Evolutionary conservation across 331 rosid species (phyloP).

Genomic region (Pyracantha coccinea): DNA sequence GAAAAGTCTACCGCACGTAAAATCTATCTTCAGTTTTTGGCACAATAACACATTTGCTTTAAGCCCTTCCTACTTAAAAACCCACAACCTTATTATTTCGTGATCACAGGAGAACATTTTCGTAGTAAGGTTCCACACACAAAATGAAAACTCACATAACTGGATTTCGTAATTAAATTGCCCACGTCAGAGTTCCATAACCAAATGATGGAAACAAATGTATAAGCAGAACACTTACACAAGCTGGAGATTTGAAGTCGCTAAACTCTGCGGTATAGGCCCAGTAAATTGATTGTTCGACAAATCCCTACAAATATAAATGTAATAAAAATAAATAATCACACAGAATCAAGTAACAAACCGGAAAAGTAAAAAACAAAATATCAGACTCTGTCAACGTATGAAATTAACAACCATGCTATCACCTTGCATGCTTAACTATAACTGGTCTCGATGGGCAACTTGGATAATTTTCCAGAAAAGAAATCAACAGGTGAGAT

Average conservation of each 20-base stretch:
- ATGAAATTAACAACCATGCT: background rate
- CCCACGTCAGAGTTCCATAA: background rate
- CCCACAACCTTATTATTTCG: background rate
- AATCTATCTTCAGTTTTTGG: background rate
- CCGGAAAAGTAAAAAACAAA: background rate
- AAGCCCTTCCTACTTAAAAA: background rate
- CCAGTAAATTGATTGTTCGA: conserved; percentile 76
- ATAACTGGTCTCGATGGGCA: background rate
- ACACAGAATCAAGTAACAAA: background rate
- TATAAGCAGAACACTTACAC: conserved; percentile 53
- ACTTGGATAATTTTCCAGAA: background rate
- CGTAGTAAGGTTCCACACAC: background rate
- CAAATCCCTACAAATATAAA: conserved; percentile 58
- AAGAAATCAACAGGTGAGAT: background rate
- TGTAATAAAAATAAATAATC: background rate
- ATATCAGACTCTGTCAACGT: background rate
- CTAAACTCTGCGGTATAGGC: conserved; percentile 74
- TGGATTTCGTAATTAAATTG: background rate
- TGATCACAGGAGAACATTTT: background rate
- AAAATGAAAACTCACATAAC: background rate
- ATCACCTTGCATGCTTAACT: background rate
- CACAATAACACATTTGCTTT: background rate
- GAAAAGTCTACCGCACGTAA: background rate
- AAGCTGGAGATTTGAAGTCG: conserved; percentile 67
- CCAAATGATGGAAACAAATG: background rate